These are phyloP conservation scores for Filosporella fistucella DNA, from an alignment of 495 filamentous ascomycete genomes.

Conservation along the genomic window DNA sequence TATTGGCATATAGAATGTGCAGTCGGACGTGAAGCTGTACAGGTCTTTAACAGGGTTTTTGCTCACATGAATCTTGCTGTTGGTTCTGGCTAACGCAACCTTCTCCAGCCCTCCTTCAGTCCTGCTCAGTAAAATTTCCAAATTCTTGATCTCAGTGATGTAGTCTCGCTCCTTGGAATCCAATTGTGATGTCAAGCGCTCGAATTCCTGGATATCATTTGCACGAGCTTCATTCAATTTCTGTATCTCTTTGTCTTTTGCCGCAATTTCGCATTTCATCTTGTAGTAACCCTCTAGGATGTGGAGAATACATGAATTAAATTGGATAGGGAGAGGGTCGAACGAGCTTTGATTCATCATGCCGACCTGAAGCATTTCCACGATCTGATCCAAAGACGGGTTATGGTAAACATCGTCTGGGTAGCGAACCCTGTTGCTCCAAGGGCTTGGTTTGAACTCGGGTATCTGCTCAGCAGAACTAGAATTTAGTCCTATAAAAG, in stretches of 20 bases:
- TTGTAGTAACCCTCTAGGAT: slow-evolving; percentile 24
- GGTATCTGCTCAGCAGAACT: not conserved
- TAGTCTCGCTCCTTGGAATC: slow-evolving; percentile 26
- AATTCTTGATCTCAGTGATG: slow-evolving; percentile 41
- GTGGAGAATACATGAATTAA: slow-evolving; percentile 20
- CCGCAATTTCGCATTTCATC: slow-evolving; percentile 8
- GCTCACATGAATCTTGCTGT: slow-evolving; percentile 27
- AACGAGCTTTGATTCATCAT: slow-evolving; percentile 21
- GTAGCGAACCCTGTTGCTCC: too few relatives aligned
- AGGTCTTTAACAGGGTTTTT: not conserved
- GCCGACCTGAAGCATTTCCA: slow-evolving; percentile 21
- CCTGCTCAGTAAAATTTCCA: slow-evolving; percentile 41
- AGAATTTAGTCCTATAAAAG: slow-evolving; percentile 4
- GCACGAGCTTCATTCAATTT: slow-evolving; percentile 14
- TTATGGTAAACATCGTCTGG: slow-evolving; percentile 19
- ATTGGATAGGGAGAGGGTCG: slow-evolving; percentile 17
- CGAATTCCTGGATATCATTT: slow-evolving; percentile 18
- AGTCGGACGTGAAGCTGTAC: not conserved
- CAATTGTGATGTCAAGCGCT: slow-evolving; percentile 13
- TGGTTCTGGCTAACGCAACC: slow-evolving; percentile 38
- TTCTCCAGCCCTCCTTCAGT: slow-evolving; percentile 40
- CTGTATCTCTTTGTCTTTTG: slow-evolving; percentile 11
- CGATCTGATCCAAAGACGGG: slow-evolving; percentile 21
- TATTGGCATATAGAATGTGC: too few relatives aligned
- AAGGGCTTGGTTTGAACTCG: too few relatives aligned